These are phyloP conservation scores for Euryodendron excelsum DNA, from an alignment of 148 eudicot species.

Conservation along the genomic window DNA sequence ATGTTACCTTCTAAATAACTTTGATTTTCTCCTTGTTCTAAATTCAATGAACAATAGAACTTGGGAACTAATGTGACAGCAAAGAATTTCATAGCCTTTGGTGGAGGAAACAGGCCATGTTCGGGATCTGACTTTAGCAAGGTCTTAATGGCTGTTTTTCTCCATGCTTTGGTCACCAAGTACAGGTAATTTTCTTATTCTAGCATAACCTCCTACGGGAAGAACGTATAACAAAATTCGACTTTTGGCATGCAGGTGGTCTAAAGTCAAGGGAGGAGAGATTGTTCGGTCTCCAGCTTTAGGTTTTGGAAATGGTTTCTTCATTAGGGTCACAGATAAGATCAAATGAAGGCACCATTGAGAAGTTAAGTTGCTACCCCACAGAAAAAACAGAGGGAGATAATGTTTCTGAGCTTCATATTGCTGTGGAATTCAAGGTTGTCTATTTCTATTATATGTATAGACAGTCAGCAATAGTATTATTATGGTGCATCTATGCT, in stretches of 20 bases:
- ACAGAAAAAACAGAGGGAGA: too few relatives aligned
- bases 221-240: too few relatives aligned
- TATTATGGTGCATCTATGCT: too few relatives aligned
- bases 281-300: background rate
- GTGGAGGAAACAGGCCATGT: slow-evolving; percentile 3
- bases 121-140: background rate
- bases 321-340: background rate
- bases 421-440: too few relatives aligned
- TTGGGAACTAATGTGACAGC: background rate
- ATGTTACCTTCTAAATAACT: background rate
- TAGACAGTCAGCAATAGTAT: too few relatives aligned
- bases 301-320: background rate
- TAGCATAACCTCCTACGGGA: too few relatives aligned
- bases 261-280: too few relatives aligned
- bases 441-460: too few relatives aligned
- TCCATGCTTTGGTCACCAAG: background rate
- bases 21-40: background rate
- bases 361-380: too few relatives aligned
- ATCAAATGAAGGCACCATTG: background rate
- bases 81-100: background rate
- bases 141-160: background rate
- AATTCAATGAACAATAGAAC: background rate
- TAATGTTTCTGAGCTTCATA: too few relatives aligned
- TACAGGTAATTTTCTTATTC: background rate
- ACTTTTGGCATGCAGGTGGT: too few relatives aligned